Evolutionary conservation across 2,329 filamentous ascomycete species (phyloP), one percentile per base, ranked within the genome.

Genomic region (Aspergillus nomiae): DNA sequence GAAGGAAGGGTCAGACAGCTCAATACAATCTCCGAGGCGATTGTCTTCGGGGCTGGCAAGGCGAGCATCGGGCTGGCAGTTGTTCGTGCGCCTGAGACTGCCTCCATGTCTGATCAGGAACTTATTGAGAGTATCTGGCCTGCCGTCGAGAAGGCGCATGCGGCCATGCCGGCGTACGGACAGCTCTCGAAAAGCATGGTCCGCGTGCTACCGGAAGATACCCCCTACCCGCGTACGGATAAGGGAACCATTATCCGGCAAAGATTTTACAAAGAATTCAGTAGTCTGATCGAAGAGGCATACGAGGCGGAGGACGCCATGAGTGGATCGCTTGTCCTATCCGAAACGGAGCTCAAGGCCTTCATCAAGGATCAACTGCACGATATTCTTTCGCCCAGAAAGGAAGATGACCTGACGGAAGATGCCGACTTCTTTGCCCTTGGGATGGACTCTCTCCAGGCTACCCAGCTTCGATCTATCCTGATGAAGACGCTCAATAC

Each of bases 391-490:
- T 61, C 69, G 0, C 63, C 68, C 9, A 71, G 68, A 30, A 65
- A 71, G 3, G 54, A 30, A 2, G 41, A 50, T 50, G 57, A 58
- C 16, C 38, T 71, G 16, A 63, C 74, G 10, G 73, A 77, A 53
- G 81, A 83, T 32, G 80, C 82, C 0, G 87, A 89, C 70, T 85
- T 90, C 70, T 89, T 89, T 67, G 73, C 79, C 0, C 74, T 81
- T 0, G 87, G 87, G 0, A 77, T 88, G 21, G 87, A 89, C 70
- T 86, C 83, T 32, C 72, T 89, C n/a, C 84, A 87, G 63, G 83
- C 85, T 2, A 85, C 87, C 48, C 81, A 82, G 59, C 80, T 87
- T 63, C 81, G 87, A 62, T 80, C 80, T 9, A 71, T 80, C 2
- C 81, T 90, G 32, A 73, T 84, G 62, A 81, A 81, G 38, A 77